phyloP scores from a whole-genome alignment of 192 early-diverging fungal species.

The Backusella liffmaniae region DNA sequence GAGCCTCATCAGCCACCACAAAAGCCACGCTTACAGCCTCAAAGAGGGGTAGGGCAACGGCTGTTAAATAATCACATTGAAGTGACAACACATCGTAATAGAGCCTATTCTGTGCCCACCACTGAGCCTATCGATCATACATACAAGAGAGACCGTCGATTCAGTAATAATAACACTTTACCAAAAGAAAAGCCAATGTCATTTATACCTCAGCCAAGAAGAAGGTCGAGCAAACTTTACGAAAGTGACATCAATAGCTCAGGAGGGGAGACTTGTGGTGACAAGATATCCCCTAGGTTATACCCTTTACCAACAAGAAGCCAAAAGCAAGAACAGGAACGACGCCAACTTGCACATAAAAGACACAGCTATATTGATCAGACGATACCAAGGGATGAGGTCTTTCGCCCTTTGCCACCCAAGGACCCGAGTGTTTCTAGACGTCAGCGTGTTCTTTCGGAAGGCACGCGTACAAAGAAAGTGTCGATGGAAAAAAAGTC shows the following conservation, averaged over 20 bases:
- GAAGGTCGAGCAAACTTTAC: neutral
- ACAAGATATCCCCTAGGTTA: neutral
- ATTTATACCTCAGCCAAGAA: neutral
- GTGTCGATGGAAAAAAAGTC: neutral
- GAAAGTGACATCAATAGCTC: neutral
- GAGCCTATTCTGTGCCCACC: neutral
- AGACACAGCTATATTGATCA: neutral
- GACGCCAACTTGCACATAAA: neutral
- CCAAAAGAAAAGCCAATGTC: neutral
- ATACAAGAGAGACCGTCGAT: neutral
- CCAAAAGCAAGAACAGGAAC: neutral
- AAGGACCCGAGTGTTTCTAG: neutral
- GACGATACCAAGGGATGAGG: neutral
- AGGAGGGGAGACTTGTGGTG: neutral
- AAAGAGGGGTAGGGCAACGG: neutral
- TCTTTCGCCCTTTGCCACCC: neutral
- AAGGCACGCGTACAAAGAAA: neutral
- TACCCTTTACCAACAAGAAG: neutral
- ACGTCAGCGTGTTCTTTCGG: neutral
- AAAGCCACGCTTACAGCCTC: neutral
- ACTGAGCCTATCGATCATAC: neutral
- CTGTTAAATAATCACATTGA: neutral
- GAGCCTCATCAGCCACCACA: neutral
- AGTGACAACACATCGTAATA: neutral
- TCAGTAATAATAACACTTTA: neutral